Base-by-base conservation (phyloP, 1,284 basidiomycete species). In the Malassezia vespertilionis region DNA sequence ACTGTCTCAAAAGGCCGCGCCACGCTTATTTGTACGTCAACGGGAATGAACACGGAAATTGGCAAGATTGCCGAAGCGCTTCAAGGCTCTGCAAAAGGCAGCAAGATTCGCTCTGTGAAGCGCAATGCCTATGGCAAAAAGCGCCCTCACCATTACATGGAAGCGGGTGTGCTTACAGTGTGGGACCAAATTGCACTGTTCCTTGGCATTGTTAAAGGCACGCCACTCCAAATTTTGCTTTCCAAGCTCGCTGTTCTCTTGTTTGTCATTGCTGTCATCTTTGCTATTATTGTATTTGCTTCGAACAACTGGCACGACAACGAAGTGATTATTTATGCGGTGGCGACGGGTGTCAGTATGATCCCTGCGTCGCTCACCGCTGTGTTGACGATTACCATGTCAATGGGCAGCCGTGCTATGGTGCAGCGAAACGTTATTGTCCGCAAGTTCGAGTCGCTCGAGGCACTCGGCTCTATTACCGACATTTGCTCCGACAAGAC, bases 1-100 rank as follows among this genome's bases (percentile, higher is more conserved):
- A 74, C 77, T 40, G 77, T 82, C 18, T 79, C 80, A 46, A 82
- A 82, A 69, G 81, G 81, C 36, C 76, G 80, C 34, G 80, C 76
- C 1, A 75, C 74, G 5, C 78, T 78, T 32, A 72, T 82, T 31
- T 77, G 80, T 44, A 74, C 78, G 44, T 74, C 73, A 3, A 82
- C 79, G 8, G 81, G 77, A 4, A 83, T 83, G 81, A 57, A 60
- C 48, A 68, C 67, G 21, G 65, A 69, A 40, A 68, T 69, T 33
- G 67, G 67, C 28, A 60, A 57, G 36, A 66, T 69, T 32, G 67
- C 66, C 14, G 58, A 61, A 21, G 65, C 67, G 17, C 61, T 69
- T 12, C 62, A 59, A 6, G 65, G 65, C 23, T 52, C 62, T 2
- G 58, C 53, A 9, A 60, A 61, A 33, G 54, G 49, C 9, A 44